A percentile compares a stretch with the other conserved stretches of the same genome.
phyloP scores from a whole-genome alignment of 2,329 filamentous ascomycete genomes.

The Torrubiella hemipterigena region DNA sequence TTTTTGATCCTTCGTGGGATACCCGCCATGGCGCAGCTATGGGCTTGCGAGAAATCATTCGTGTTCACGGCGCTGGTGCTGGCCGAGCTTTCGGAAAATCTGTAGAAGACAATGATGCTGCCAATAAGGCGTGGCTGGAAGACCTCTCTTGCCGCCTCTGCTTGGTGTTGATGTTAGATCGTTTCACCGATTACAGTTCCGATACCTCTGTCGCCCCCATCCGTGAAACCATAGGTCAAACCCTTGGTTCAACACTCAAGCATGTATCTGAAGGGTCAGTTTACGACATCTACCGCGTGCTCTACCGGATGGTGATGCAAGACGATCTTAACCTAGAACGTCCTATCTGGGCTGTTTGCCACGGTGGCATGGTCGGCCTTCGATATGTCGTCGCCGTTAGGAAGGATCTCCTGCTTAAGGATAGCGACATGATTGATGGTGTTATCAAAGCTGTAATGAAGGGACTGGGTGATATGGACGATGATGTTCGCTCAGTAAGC shows the following conservation, averaged over 20 bases:
- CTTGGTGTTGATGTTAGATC: slow-evolving; percentile 93
- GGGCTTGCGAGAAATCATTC: slow-evolving; percentile 81
- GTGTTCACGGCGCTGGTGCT: slow-evolving; percentile 82
- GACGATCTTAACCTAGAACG: slow-evolving; percentile 62
- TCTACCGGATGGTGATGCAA: slow-evolving; percentile 88
- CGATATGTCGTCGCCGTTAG: slow-evolving; percentile 91
- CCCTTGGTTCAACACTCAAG: slow-evolving; percentile 76
- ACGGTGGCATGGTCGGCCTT: slow-evolving; percentile 95
- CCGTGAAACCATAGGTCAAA: slow-evolving; percentile 88
- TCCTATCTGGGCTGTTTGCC: slow-evolving; percentile 86
- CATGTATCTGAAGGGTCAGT: slow-evolving; percentile 73
- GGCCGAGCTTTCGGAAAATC: slow-evolving; percentile 63
- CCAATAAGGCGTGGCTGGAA: slow-evolving; percentile 82
- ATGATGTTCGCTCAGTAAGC: slow-evolving; percentile 93
- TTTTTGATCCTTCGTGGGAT: slow-evolving; percentile 93
- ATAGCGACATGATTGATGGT: slow-evolving; percentile 80
- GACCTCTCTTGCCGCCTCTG: slow-evolving; percentile 91
- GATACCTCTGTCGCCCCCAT: slow-evolving; percentile 96
- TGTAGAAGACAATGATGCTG: slow-evolving; percentile 59
- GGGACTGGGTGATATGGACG: slow-evolving; percentile 78
- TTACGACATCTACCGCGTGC: slow-evolving; percentile 68
- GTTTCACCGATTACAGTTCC: slow-evolving; percentile 94
- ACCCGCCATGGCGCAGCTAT: slow-evolving; percentile 92
- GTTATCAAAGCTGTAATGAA: slow-evolving; percentile 91
- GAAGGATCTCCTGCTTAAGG: slow-evolving; percentile 78